phyloP scores from a whole-genome alignment of 768 basidiomycete genomes.

The Xerocomellus amylosporus region DNA sequence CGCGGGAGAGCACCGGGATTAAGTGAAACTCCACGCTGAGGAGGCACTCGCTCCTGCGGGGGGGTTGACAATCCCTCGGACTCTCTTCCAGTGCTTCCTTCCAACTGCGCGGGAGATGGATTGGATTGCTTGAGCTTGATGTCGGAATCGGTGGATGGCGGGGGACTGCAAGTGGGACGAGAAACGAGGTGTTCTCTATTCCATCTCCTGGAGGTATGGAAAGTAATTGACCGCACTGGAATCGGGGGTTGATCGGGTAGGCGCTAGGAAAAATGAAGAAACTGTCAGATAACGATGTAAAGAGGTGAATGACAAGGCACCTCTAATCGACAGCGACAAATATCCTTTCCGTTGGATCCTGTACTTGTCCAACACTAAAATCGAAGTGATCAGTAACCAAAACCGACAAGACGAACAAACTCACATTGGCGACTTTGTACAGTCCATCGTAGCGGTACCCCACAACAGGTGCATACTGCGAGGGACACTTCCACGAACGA shows the following conservation, averaged over 20 bases:
- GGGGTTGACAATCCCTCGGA: too few species aligned
- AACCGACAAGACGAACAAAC: background rate
- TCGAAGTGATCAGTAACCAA: background rate
- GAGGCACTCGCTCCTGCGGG: background rate
- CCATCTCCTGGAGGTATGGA: background rate
- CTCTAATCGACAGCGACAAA: slow-evolving; percentile 30
- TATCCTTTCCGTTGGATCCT: slow-evolving; percentile 9
- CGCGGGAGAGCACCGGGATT: background rate
- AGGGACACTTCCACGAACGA: slow-evolving; percentile 18
- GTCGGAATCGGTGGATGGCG: background rate
- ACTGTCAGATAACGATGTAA: background rate
- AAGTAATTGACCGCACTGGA: slow-evolving; percentile 4
- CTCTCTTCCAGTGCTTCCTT: background rate
- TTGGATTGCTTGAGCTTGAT: background rate
- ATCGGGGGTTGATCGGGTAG: slow-evolving; percentile 26
- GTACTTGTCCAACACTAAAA: slow-evolving; percentile 22
- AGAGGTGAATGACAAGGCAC: background rate
- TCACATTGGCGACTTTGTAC: slow-evolving; percentile 25
- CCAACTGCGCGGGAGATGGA: background rate
- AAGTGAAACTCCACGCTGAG: background rate
- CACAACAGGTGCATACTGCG: slow-evolving; percentile 25
- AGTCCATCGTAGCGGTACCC: slow-evolving; percentile 34
- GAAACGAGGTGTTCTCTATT: background rate
- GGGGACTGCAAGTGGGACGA: background rate
- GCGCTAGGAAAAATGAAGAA: slow-evolving; percentile 14